Evolutionary conservation across 768 basidiomycete species (phyloP).

Genomic region (Amanita pallidorosea): DNA sequence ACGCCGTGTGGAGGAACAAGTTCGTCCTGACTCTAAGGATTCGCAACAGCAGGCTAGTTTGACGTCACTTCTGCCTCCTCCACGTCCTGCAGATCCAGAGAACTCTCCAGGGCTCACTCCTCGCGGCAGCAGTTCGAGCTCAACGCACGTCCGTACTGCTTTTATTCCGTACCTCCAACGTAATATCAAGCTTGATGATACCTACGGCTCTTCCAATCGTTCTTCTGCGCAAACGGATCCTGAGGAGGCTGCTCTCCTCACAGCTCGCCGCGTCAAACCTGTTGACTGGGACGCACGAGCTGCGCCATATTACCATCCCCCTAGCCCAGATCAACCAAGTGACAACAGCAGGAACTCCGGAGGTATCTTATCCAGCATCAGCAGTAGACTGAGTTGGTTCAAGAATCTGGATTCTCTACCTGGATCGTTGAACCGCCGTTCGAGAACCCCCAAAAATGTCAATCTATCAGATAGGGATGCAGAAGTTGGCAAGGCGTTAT

Average conservation of each 20-base stretch:
- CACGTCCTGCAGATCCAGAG: conserved; percentile 23
- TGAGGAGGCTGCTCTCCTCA: conserved; percentile 39
- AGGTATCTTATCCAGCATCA: conserved; percentile 32
- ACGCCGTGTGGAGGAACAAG: conserved; percentile 24
- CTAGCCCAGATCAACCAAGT: conserved; percentile 9
- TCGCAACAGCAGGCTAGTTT: conserved; percentile 18
- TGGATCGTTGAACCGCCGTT: conserved; percentile 12
- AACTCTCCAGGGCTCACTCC: conserved; percentile 8
- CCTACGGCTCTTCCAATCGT: conserved; percentile 18
- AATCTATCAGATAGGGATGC: conserved; percentile 30
- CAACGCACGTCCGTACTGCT: not conserved
- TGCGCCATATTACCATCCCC: conserved; percentile 9
- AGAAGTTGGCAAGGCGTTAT: conserved; percentile 32
- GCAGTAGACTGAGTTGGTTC: conserved; percentile 53
- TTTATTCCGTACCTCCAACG: conserved; percentile 10
- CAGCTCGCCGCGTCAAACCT: conserved; percentile 38
- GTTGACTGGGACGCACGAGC: conserved; percentile 24
- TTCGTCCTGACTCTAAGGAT: conserved; percentile 16
- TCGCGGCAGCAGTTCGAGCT: not conserved
- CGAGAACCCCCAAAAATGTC: conserved; percentile 9
- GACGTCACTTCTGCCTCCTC: conserved; percentile 20
- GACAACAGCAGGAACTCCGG: conserved; percentile 10
- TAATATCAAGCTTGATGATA: conserved; percentile 8
- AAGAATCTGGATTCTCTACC: conserved; percentile 20
- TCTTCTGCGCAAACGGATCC: conserved; percentile 22